Conservation (phyloP, 495 filamentous ascomycete genomes). For the Bathelium albidoporum region DNA sequence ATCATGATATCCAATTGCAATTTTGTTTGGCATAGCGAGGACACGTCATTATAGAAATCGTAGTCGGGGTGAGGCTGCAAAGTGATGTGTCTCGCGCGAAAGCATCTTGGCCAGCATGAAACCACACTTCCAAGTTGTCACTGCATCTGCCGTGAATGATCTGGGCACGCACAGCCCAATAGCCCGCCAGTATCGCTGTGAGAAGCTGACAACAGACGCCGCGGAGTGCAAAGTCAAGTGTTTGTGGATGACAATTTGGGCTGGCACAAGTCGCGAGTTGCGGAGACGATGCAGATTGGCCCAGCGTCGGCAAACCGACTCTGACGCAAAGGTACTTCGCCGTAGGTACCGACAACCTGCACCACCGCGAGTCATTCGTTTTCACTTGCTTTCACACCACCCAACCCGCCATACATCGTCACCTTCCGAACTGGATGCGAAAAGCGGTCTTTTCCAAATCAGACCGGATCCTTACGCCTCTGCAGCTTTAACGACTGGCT, state of each 20-base stretch:
- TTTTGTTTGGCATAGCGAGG: background rate
- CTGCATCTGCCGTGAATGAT: background rate
- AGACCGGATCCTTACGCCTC: background rate
- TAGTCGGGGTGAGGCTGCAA: background rate
- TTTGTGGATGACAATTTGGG: background rate
- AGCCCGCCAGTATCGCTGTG: background rate
- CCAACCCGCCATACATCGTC: background rate
- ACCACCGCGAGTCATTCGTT: constrained; percentile 4
- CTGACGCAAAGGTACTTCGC: constrained; percentile 2
- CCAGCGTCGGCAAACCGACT: background rate
- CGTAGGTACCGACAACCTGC: background rate
- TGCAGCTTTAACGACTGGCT: background rate
- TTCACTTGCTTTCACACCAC: background rate
- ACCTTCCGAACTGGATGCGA: background rate
- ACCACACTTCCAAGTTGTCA: background rate
- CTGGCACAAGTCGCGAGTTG: background rate
- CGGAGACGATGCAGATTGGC: background rate
- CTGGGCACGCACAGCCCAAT: background rate
- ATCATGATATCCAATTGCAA: constrained; percentile 10
- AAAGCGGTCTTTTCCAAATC: background rate
- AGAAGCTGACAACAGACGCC: too few species aligned
- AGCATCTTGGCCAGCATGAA: background rate
- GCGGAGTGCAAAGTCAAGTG: background rate
- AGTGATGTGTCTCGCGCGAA: background rate
- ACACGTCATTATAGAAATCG: background rate